Base-by-base conservation (phyloP, 2,329 filamentous ascomycete genomes). In the Colletotrichum sp. region DNA sequence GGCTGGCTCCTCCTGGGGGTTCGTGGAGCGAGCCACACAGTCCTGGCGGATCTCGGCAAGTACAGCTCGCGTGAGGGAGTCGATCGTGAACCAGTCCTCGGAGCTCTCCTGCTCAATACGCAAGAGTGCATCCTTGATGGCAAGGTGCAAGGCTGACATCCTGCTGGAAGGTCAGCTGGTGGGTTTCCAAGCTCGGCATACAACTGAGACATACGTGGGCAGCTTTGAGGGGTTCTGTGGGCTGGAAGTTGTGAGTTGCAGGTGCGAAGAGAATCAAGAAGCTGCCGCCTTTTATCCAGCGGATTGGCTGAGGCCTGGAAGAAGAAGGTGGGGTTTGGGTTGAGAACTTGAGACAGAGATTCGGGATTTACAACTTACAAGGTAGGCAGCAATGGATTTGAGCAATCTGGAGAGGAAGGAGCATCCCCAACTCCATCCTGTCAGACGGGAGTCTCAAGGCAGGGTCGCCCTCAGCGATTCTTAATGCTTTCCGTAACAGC, bases 141-240 rank as follows among this genome's bases (percentile, higher is more conserved):
- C 43, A 1, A 12, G 24, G 2, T 58, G 55, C 3, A 58, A 58
- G 24, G 55, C 16, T 2, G 55, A 58, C 55, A 58, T 58, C 4
- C 21, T 58, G 24, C 13, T 28, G 13, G 2, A 58, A 21, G 26
- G 10, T 52, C 43, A 52, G 43, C 0, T 2, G 43, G n/a, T 52
- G 5, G 0, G 6, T 7, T 0, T 13, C 43, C 43, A 24, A 13
- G 0, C 43, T 52, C 7, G 43, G n/a, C n/a, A 52, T 21, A 4
- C 5, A 21, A 24, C 43, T 52, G 10, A 13, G n/a, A 52, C 43
- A 4, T 52, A 52, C 43, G 10, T 1, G n/a, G 10, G n/a, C n/a
- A 52, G n/a, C n/a, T 52, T 52, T 4, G n/a, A 24, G 43, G 43
- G 10, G 10, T 52, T n/a, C 5, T 52, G 43, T 52, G 43, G n/a